phyloP scores from a whole-genome alignment of 2,329 filamentous ascomycete genomes.

The Colletotrichum sansevieriae region DNA sequence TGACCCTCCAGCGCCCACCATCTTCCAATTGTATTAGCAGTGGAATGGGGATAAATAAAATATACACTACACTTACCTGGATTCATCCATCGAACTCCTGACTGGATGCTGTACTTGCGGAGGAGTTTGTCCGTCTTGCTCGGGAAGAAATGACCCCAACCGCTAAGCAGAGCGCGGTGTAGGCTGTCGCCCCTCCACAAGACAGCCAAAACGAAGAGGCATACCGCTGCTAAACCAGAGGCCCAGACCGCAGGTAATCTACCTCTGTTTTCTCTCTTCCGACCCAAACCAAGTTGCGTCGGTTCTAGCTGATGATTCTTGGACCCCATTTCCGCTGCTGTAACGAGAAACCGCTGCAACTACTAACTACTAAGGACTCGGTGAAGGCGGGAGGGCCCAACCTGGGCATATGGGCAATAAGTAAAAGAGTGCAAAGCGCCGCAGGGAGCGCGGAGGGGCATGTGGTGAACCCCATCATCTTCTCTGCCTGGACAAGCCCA shows the following conservation, averaged over 20 bases:
- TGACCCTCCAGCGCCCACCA: constrained; percentile 37
- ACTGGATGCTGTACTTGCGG: constrained; percentile 22
- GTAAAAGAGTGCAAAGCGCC: constrained; percentile 3
- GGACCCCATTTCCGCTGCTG: constrained; percentile 21
- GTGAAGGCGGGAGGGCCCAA: not conserved
- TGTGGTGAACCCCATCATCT: not conserved
- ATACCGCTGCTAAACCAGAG: constrained; percentile 2
- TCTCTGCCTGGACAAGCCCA: not conserved
- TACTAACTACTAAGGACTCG: not conserved
- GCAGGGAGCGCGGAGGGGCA: constrained; percentile 7
- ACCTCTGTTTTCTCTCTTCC: not conserved
- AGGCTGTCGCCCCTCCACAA: constrained; percentile 1
- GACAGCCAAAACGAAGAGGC: not conserved
- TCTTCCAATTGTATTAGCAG: constrained; percentile 1
- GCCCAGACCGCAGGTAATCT: not conserved
- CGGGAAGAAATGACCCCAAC: not conserved
- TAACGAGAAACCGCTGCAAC: not conserved
- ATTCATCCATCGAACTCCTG: constrained; percentile 36
- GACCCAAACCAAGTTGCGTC: not conserved
- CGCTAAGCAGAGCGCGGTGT: not conserved
- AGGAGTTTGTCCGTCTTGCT: constrained; percentile 10
- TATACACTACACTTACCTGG: not conserved
- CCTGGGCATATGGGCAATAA: constrained; percentile 6
- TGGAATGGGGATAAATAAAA: too few relatives aligned
- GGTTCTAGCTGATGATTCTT: constrained; percentile 12